Conservation (phyloP, 495 filamentous ascomycete genomes). For the Mycothermus thermophilus region DNA sequence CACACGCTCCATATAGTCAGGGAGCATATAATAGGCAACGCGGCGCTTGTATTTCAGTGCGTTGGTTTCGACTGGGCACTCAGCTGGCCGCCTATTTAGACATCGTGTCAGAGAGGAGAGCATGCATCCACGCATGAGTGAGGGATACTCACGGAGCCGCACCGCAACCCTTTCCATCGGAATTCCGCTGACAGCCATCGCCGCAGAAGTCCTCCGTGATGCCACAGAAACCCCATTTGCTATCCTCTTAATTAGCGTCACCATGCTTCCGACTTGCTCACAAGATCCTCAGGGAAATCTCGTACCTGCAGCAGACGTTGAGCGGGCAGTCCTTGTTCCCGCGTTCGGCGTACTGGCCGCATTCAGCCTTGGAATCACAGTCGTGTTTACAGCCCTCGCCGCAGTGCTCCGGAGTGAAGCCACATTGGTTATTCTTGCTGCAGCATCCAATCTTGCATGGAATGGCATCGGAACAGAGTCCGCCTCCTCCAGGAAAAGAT, state of each 20-base stretch:
- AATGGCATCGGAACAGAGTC: too few relatives aligned
- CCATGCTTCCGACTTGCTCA: too few relatives aligned
- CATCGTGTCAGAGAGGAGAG: too few relatives aligned
- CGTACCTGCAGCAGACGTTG: conserved; percentile 5
- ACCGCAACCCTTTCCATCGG: neutral
- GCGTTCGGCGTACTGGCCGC: conserved; percentile 16
- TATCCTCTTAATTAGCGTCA: too few relatives aligned
- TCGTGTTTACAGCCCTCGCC: conserved; percentile 12
- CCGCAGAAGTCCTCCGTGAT: conserved; percentile 13
- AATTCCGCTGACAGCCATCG: neutral
- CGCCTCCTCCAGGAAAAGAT: too few relatives aligned
- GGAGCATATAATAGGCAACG: conserved; percentile 10
- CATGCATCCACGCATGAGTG: too few relatives aligned
- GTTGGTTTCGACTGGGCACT: too few relatives aligned
- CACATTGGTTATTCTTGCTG: neutral
- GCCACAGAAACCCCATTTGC: conserved; percentile 16
- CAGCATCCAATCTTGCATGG: neutral
- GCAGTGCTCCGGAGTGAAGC: conserved; percentile 1
- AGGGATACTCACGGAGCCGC: too few relatives aligned
- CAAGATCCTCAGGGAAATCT: too few relatives aligned
- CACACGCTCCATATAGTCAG: too few relatives aligned
- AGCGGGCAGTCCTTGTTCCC: conserved; percentile 18
- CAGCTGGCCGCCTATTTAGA: too few relatives aligned
- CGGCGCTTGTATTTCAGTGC: conserved; percentile 3
- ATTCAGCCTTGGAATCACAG: conserved; percentile 22